Evolutionary conservation across 2,329 filamentous ascomycete species (phyloP), one percentile per base, ranked within the genome.

Genomic region (Didymella arachidicola): DNA sequence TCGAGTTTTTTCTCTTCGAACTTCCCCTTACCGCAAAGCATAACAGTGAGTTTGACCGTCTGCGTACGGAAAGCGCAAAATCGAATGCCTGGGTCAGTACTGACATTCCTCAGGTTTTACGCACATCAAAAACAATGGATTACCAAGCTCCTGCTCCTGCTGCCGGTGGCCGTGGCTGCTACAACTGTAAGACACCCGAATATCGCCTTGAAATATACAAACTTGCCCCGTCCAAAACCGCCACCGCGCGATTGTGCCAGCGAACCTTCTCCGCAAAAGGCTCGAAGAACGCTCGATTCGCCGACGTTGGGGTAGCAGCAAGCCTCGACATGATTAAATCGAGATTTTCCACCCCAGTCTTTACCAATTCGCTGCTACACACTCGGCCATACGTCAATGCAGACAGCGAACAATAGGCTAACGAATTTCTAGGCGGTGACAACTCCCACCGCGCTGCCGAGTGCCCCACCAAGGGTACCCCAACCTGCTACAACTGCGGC

Each of bases 381-480:
- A 36, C 6, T 19, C n/a, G 18, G 2, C n/a, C 12, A 19, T 27
- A 18, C 30, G 1, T 8, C 8, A 30, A 12, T 25, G n/a, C 16
- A 11, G 25, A 41, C n/a, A 10, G 39, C 38, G 22, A 52, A 27
- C 47, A 26, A 25, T 7, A 26, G 7, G 25, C 57, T 44, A 38
- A 56, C 51, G 30, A 16, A 4, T 34, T 39, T 18, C 11, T 47
- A 83, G 81, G 81, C 68, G 81, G 81, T 67, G 81, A 82, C 67
- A 71, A 77, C 56, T 77, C 78, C 57, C 81, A 83, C 72, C 79
- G 81, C 66, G 80, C 81, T 67, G 79, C 80, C 57, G 81, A 83
- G 64, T 83, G 81, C 74, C 81, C 80, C 42, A 79, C 76, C 71
- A 82, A 82, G 76, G 81, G 80, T 43, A 79, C 74, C 67, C 77